These are phyloP conservation scores for Fusarium tupiense DNA, from an alignment of 2,329 filamentous ascomycete genomes.

Conservation along the genomic window DNA sequence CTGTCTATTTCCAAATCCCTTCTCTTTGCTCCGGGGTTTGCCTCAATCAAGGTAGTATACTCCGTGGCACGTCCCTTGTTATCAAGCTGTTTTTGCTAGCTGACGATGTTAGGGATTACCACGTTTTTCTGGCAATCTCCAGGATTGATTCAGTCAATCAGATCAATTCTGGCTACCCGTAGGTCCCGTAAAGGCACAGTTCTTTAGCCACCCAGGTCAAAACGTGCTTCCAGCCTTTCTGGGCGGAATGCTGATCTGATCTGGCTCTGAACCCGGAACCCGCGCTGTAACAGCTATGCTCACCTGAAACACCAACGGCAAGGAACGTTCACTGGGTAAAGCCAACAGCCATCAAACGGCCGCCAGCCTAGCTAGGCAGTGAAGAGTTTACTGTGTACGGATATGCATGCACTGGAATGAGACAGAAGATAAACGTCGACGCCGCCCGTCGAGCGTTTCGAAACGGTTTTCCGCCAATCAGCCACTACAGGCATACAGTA, in stretches of 20 bases:
- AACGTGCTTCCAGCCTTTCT: conserved; percentile 7
- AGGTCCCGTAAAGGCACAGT: neutral
- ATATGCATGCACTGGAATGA: neutral
- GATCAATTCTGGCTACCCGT: conserved; percentile 6
- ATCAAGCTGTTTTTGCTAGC: conserved; percentile 15
- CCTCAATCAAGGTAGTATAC: conserved; percentile 16
- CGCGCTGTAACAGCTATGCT: conserved; percentile 29
- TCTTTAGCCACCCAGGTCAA: neutral
- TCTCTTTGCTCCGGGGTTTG: conserved; percentile 15
- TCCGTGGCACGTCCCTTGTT: conserved; percentile 23
- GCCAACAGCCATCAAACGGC: conserved; percentile 6
- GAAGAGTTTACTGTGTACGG: neutral
- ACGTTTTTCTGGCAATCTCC: conserved; percentile 22
- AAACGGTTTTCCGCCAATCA: conserved; percentile 44
- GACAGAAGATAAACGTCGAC: conserved; percentile 12
- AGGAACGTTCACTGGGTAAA: neutral
- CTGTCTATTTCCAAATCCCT: conserved; percentile 12
- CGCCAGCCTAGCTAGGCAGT: neutral
- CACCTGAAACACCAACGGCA: conserved; percentile 32
- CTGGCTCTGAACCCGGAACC: conserved; percentile 14
- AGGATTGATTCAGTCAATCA: conserved; percentile 6
- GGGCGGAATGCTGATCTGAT: conserved; percentile 16
- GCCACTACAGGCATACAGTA: neutral
- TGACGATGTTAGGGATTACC: conserved; percentile 12
- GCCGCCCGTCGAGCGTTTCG: conserved; percentile 39